These are phyloP conservation scores for Anaeromyces robustus DNA, from an alignment of 192 early-diverging fungal species.

Conservation along the genomic window DNA sequence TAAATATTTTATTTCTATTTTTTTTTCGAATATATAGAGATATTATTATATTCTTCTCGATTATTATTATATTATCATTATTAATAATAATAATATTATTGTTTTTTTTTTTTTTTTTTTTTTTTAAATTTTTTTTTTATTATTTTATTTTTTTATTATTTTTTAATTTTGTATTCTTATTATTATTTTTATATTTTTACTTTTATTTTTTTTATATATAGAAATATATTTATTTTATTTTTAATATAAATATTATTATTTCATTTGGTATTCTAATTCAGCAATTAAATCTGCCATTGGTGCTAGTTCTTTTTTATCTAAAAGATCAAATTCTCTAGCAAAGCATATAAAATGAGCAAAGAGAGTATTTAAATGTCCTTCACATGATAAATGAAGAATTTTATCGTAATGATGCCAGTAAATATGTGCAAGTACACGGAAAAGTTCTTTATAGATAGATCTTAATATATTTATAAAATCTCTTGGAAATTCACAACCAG, in stretches of 20 bases:
- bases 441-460: constrained; percentile 68
- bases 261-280: constrained; percentile 6
- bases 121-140: too few relatives aligned
- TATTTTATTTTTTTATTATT: too few relatives aligned
- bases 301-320: constrained; percentile 79
- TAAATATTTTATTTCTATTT: too few relatives aligned
- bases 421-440: constrained; percentile 84
- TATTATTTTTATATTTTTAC: too few relatives aligned
- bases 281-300: constrained; percentile 67
- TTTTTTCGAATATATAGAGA: too few relatives aligned
- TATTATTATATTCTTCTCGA: too few relatives aligned
- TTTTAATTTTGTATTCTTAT: too few relatives aligned
- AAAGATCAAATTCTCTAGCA: constrained; percentile 76
- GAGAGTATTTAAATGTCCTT: constrained; percentile 86
- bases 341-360: constrained; percentile 94
- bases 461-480: constrained; percentile 53
- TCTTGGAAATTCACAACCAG: constrained; percentile 52
- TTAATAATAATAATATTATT: too few relatives aligned
- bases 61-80: too few relatives aligned
- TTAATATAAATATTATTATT: neutral
- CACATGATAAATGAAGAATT: constrained; percentile 62
- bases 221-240: too few relatives aligned
- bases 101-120: too few relatives aligned
- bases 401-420: constrained; percentile 82
- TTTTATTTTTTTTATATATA: too few relatives aligned